Conservation (phyloP, 2,329 filamentous ascomycete genomes). For the Cordyceps cateniannulata region DNA sequence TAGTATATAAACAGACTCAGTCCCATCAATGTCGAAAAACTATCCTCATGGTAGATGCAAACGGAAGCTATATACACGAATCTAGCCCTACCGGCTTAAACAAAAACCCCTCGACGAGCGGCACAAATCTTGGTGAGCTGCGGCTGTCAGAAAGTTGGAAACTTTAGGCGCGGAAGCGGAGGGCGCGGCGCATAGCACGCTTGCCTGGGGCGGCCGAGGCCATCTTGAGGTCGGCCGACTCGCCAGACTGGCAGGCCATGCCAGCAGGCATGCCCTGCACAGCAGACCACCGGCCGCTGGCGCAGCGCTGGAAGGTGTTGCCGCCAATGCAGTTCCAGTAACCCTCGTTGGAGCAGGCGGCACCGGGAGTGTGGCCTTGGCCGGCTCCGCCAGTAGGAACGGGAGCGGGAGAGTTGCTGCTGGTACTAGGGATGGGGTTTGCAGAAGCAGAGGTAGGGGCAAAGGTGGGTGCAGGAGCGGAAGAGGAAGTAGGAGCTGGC, state of each 20-base stretch:
- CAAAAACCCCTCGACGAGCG: too few species aligned
- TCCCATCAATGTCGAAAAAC: too few species aligned
- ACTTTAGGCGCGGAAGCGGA: too few species aligned
- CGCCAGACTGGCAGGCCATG: constrained; percentile 37
- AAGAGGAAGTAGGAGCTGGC: constrained; percentile 11
- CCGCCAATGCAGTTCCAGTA: constrained; percentile 48
- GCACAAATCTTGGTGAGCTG: too few species aligned
- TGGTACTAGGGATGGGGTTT: too few species aligned
- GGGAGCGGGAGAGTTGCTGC: not conserved
- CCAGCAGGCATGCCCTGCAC: constrained; percentile 37
- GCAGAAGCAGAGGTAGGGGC: constrained; percentile 14
- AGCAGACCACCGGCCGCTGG: constrained; percentile 43
- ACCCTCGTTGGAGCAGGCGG: constrained; percentile 42
- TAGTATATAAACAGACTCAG: too few species aligned
- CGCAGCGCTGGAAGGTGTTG: constrained; percentile 48
- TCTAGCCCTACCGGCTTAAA: too few species aligned
- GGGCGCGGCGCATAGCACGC: constrained; percentile 22
- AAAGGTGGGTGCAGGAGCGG: constrained; percentile 7
- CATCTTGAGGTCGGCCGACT: constrained; percentile 34
- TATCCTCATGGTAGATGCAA: not conserved
- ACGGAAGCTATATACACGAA: not conserved
- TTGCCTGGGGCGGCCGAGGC: constrained; percentile 9
- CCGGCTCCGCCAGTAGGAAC: constrained; percentile 13
- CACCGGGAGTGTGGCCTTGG: constrained; percentile 32
- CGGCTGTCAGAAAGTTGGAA: too few species aligned